These are phyloP conservation scores for Debaryomycetaceae sp. DNA, from an alignment of 1,139 yeast species.

Conservation along the genomic window DNA sequence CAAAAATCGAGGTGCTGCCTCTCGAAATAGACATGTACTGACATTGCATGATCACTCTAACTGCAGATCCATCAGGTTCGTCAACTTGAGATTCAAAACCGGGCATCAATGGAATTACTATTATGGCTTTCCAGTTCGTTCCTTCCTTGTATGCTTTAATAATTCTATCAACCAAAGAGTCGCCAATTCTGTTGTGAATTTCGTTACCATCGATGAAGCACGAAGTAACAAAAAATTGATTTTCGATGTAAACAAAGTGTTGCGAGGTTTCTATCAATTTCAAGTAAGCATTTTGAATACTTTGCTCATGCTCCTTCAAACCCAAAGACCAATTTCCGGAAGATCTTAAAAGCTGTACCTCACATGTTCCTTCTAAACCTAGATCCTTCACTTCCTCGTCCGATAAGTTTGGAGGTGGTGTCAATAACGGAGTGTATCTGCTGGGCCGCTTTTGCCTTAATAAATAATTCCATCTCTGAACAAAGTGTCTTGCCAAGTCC, in stretches of 20 bases:
- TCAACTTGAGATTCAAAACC: conserved; percentile 96
- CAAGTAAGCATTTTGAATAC: conserved; percentile 90
- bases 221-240: conserved; percentile 89
- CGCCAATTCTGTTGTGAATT: conserved; percentile 88
- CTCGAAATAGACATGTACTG: conserved; percentile 92
- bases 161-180: conserved; percentile 92
- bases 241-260: conserved; percentile 91
- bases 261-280: conserved; percentile 88
- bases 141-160: conserved; percentile 79
- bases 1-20: conserved; percentile 87
- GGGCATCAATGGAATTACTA: conserved; percentile 94
- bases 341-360: conserved; percentile 83
- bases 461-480: conserved; percentile 95
- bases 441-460: conserved; percentile 93
- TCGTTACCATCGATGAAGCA: conserved; percentile 83
- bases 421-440: conserved; percentile 81
- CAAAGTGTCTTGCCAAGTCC: conserved; percentile 89
- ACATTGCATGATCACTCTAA: conserved; percentile 94
- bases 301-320: conserved; percentile 74
- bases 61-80: conserved; percentile 88
- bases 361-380: conserved; percentile 83
- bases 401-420: conserved; percentile 89
- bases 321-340: conserved; percentile 95
- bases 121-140: conserved; percentile 83
- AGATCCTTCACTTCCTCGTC: conserved; percentile 62